These are phyloP conservation scores for Ogataea saltuana DNA, from an alignment of 805 yeast genomes.

Conservation along the genomic window DNA sequence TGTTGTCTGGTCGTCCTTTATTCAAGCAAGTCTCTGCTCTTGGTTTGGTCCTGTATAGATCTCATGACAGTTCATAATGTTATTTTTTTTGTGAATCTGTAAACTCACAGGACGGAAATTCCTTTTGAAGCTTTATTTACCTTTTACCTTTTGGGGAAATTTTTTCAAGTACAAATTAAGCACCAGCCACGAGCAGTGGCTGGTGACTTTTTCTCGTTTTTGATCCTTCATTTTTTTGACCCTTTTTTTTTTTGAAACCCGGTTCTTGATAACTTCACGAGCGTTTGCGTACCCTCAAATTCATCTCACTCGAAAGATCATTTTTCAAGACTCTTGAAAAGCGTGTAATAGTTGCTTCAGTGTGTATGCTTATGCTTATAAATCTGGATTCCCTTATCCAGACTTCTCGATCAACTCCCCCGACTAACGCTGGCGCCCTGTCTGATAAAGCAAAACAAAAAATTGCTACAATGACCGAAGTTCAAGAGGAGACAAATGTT, in stretches of 20 bases:
- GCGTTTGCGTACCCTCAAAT: too few species aligned
- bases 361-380: too few species aligned
- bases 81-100: too few species aligned
- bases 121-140: too few species aligned
- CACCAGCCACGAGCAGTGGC: too few species aligned
- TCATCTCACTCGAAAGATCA: too few species aligned
- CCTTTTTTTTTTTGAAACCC: conserved; percentile 2
- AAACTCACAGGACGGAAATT: too few species aligned
- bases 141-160: too few species aligned
- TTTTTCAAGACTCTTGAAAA: not conserved
- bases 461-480: conserved; percentile 15
- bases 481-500: conserved; percentile 11
- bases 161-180: too few species aligned
- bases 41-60: not conserved
- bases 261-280: conserved; percentile 7
- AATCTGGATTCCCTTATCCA: not conserved
- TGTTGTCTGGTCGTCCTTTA: not conserved
- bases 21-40: not conserved
- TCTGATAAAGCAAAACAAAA: conserved; percentile 3
- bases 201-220: too few species aligned
- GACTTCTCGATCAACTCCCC: not conserved
- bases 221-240: not conserved
- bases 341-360: conserved; percentile 1
- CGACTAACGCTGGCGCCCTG: conserved; percentile 6
- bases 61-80: not conserved